Evolutionary conservation across 371 early-diverging fungal genomes (phyloP), one percentile per base, ranked within the genome.

Genomic region (Mortierella sp.): DNA sequence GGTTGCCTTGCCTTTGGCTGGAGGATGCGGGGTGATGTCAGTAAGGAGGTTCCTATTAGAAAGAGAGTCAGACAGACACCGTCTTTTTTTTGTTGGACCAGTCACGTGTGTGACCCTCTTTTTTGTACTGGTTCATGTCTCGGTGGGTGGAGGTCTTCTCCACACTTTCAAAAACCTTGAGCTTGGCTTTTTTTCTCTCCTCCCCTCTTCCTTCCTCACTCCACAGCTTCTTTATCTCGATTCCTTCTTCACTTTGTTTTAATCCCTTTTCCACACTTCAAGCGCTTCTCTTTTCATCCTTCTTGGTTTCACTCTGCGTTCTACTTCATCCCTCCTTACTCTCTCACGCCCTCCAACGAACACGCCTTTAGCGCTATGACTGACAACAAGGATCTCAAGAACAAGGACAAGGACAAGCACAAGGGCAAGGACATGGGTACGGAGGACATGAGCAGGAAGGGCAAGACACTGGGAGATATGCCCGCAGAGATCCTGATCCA

Each of bases 401-500:
- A 11, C 71, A 48, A 73, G 57, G 13, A 8, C 46, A 46, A 46
- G 6, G 9, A 2, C 46, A 16, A 16, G 26, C 11, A 14, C 61
- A 44, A 71, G 34, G 72, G 40, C 55, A 51, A 31, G 28, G 16
- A 46, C 26, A 24, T 9, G 11, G 40, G 13, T 10, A 16, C 19
- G 37, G 37, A 40, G 50, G 37, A 51, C 21, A 72, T 44, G 8
- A 16, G 50, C 50, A 50, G 50, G 50, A 16, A 50, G 50, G 28
- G 10, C 26, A 71, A 40, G 53, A 51, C 75, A 2, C 21, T 71
- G 46, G 44, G 57, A 0, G 76, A 73, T 24, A 44, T 84, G 76
- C 85, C 85, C 9, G 51, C 61, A 5, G 85, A 84, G 34, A 76
- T 80, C 10, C 70, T 84, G 14, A 84, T 80, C 76, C 73, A 77